These are phyloP conservation scores for Priceomyces haplophilus DNA, from an alignment of 805 yeast species.

Conservation along the genomic window DNA sequence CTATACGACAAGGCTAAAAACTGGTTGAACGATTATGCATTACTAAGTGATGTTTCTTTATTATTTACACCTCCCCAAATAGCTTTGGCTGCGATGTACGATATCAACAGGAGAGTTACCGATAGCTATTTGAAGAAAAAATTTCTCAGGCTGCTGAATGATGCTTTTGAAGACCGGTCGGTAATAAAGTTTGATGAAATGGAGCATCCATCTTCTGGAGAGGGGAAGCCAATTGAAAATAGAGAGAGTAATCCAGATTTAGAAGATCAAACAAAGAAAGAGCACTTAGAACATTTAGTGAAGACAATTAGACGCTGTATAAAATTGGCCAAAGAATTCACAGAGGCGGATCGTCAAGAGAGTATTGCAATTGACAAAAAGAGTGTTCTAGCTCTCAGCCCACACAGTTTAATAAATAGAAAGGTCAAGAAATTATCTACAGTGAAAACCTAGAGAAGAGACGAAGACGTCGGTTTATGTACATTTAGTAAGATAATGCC, in stretches of 20 bases:
- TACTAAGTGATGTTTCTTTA: slow-evolving; percentile 70
- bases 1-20: slow-evolving; percentile 69
- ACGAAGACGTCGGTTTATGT: slow-evolving; percentile 3
- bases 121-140: slow-evolving; percentile 66
- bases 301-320: slow-evolving; percentile 49
- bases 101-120: slow-evolving; percentile 60
- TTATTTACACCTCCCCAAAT: slow-evolving; percentile 92
- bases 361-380: slow-evolving; percentile 63
- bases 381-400: slow-evolving; percentile 61
- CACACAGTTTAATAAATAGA: slow-evolving; percentile 50
- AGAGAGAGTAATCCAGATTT: slow-evolving; percentile 10
- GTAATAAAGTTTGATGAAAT: slow-evolving; percentile 13
- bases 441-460: not conserved
- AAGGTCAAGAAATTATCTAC: slow-evolving; percentile 24
- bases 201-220: slow-evolving; percentile 11
- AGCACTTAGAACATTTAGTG: slow-evolving; percentile 44
- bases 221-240: slow-evolving; percentile 3
- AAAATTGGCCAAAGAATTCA: slow-evolving; percentile 37
- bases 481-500: slow-evolving; percentile 3
- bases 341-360: slow-evolving; percentile 54
- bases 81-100: slow-evolving; percentile 80
- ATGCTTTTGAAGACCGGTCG: slow-evolving; percentile 15
- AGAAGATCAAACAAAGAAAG: slow-evolving; percentile 13
- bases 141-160: slow-evolving; percentile 33
- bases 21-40: slow-evolving; percentile 60